Conservation (phyloP, 176 grass and related monocot species). For the Musa acuminata region DNA sequence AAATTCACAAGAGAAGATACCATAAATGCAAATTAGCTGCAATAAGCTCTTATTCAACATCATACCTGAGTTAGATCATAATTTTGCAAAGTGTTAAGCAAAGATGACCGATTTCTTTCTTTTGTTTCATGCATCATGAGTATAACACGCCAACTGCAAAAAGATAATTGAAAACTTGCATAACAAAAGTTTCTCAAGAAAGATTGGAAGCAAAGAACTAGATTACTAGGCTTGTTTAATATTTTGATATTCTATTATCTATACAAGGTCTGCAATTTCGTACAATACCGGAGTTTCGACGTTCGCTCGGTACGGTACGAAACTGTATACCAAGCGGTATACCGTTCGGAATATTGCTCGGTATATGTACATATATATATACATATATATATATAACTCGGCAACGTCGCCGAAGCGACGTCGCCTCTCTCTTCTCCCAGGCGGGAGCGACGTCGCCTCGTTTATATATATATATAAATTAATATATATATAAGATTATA, state of each 20-base stretch:
- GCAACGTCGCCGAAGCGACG: no score
- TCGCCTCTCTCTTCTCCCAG: no score
- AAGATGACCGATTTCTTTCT: constrained; percentile 42
- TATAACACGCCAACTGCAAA: constrained; percentile 65
- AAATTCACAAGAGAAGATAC: not conserved
- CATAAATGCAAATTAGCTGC: not conserved
- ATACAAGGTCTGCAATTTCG: no score
- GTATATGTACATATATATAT: no score
- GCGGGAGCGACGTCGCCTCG: no score
- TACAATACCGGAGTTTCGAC: no score
- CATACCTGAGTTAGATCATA: constrained; percentile 56
- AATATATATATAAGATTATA: no score
- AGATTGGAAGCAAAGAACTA: constrained; percentile 5
- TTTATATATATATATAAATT: no score
- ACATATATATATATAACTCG: no score
- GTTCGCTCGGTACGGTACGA: no score
- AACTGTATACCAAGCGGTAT: no score
- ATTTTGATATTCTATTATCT: not conserved
- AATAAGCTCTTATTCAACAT: not conserved
- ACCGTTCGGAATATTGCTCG: no score
- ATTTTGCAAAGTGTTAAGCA: constrained; percentile 50
- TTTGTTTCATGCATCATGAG: constrained; percentile 35
- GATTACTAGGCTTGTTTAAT: constrained; percentile 1
- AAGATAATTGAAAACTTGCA: constrained; percentile 17
- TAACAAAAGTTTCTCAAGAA: constrained; percentile 8